Percentiles rank a stretch among this genome's conserved stretches.
phyloP scores from a whole-genome alignment of 192 early-diverging fungal genomes.

The Chytriomyces confervae region DNA sequence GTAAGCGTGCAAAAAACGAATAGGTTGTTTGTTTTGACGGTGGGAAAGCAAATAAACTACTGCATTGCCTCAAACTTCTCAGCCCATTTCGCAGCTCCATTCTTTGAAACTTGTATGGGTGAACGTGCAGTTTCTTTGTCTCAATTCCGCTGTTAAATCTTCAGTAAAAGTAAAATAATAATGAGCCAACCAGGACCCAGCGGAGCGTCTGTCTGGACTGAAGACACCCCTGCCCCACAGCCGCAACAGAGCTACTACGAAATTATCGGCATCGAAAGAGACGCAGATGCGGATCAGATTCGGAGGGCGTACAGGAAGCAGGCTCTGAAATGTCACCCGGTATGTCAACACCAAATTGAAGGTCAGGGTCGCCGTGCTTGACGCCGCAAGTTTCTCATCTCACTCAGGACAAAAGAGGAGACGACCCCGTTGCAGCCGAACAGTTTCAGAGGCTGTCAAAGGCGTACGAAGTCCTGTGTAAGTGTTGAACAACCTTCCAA shows the following conservation, averaged over 20 bases:
- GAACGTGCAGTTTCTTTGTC: too few species aligned
- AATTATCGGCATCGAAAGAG: slow-evolving; percentile 43
- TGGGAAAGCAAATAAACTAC: too few species aligned
- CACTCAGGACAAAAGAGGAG: slow-evolving; percentile 73
- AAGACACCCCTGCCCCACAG: slow-evolving; percentile 32
- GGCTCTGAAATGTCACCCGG: slow-evolving; percentile 5
- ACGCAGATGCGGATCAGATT: slow-evolving; percentile 51
- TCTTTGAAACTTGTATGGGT: too few species aligned
- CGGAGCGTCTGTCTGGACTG: slow-evolving; percentile 28
- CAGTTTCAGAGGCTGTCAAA: slow-evolving; percentile 86
- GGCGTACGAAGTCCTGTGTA: slow-evolving; percentile 80
- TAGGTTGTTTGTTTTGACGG: neutral
- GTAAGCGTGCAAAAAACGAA: slow-evolving; percentile 14
- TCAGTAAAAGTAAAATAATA: too few species aligned
- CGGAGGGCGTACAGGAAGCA: slow-evolving; percentile 41
- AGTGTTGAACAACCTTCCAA: slow-evolving; percentile 35
- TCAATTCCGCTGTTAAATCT: too few species aligned
- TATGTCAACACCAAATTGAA: neutral
- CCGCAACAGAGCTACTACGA: slow-evolving; percentile 45
- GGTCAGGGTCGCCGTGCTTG: neutral
- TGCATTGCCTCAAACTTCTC: too few species aligned
- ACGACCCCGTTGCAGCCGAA: slow-evolving; percentile 51
- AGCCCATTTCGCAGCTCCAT: too few species aligned
- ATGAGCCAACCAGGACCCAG: too few species aligned
- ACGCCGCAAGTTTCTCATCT: slow-evolving; percentile 52